phyloP scores from a whole-genome alignment of 495 filamentous ascomycete genomes.

The Neurospora sp. region DNA sequence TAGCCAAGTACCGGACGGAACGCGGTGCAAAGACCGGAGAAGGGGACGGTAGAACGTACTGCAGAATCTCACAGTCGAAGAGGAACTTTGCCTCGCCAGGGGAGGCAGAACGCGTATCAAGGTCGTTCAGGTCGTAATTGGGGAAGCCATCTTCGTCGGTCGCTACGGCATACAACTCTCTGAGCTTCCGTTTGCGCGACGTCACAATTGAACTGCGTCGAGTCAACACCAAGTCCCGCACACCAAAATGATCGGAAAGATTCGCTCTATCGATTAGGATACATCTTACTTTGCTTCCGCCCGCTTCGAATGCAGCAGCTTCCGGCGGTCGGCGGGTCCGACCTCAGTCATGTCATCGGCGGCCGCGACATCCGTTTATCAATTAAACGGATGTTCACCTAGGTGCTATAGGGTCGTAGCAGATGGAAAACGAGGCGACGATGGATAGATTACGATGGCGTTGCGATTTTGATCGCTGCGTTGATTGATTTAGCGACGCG shows the following conservation, averaged over 20 bases:
- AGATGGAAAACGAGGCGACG: slow-evolving; percentile 24
- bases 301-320: slow-evolving; percentile 43
- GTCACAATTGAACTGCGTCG: slow-evolving; percentile 56
- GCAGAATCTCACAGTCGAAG: slow-evolving; percentile 60
- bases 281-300: slow-evolving; percentile 37
- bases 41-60: slow-evolving; percentile 44
- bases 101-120: slow-evolving; percentile 38
- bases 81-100: slow-evolving; percentile 55
- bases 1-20: slow-evolving; percentile 2
- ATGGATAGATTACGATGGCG: slow-evolving; percentile 62
- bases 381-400: slow-evolving; percentile 38
- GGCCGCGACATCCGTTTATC: slow-evolving; percentile 49
- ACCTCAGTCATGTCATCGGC: slow-evolving; percentile 50
- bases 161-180: slow-evolving; percentile 61
- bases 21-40: slow-evolving; percentile 10
- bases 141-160: slow-evolving; percentile 36
- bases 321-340: slow-evolving; percentile 43
- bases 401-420: slow-evolving; percentile 18
- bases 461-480: slow-evolving; percentile 37
- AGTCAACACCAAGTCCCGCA: slow-evolving; percentile 25
- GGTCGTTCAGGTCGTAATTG: slow-evolving; percentile 29
- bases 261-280: slow-evolving; percentile 30
- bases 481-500: slow-evolving; percentile 17
- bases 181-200: slow-evolving; percentile 76
- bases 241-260: slow-evolving; percentile 36